Conservation (phyloP, 139 green algal genomes). For the Asterochloris erici region DNA sequence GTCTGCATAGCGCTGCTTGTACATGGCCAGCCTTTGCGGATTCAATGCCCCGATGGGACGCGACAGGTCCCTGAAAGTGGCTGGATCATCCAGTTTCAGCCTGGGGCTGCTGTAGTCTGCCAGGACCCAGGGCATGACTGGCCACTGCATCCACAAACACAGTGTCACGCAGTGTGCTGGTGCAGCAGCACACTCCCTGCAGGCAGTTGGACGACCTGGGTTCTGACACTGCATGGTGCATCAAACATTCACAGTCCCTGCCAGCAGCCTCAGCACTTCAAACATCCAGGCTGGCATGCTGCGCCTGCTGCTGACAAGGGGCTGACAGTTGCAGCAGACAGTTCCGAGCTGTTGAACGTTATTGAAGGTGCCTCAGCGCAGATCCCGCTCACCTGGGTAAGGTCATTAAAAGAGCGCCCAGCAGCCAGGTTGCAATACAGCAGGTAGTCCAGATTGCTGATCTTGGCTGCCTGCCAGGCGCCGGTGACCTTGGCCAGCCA, state of each 20-base stretch:
- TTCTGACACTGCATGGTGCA: background rate
- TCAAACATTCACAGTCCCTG: background rate
- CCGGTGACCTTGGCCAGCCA: conserved; percentile 64
- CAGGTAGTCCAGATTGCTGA: conserved; percentile 78
- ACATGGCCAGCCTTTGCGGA: conserved; percentile 60
- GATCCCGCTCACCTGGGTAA: conserved; percentile 39
- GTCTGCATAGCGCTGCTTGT: conserved; percentile 60
- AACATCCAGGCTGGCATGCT: background rate
- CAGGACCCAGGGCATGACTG: conserved; percentile 95
- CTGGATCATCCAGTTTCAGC: conserved; percentile 65
- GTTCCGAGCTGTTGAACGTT: background rate
- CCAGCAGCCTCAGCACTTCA: background rate
- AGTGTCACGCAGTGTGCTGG: background rate
- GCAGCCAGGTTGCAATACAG: conserved; percentile 87
- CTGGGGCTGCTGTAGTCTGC: conserved; percentile 65
- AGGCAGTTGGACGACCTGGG: background rate
- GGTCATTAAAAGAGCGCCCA: conserved; percentile 85
- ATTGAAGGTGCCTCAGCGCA: background rate
- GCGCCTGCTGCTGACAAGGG: background rate
- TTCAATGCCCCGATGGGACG: conserved; percentile 92
- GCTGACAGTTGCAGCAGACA: background rate
- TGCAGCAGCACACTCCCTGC: background rate
- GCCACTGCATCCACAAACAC: conserved; percentile 56
- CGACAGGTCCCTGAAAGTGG: conserved; percentile 67
- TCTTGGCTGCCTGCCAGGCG: conserved; percentile 63